Base-by-base conservation (phyloP, 1,139 yeast species). In the Yamadazyma triangularis region DNA sequence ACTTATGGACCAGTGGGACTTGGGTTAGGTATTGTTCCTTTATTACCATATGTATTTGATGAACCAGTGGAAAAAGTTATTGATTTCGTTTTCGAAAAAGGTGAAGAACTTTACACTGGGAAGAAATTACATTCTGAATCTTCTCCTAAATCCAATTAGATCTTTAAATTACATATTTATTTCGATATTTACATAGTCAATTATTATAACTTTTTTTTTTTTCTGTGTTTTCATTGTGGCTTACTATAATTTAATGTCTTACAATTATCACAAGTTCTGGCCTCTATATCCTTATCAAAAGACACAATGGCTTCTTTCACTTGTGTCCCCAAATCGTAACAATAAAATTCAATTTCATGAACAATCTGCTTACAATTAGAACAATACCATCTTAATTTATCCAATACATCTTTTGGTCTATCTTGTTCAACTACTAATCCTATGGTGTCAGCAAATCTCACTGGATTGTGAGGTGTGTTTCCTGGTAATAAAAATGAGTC, bases 381-480 rank as follows among this genome's bases (percentile, higher is more conserved):
- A 48, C 96, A 89, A 55, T 88, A 89, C 96, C 96, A 88, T 48
- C 96, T 70, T 41, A 85, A 64, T 40, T 73, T 71, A 51, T 86
- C 95, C 36, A 73, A 67, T 23, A 73, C 62, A 2, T 74, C 85
- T 33, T 63, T 61, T 0, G 95, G 95, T 42, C 96, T 70, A 50
- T 87, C 95, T 56, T 88, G 96, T 50, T 89, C 97, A n/a, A 89
- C 85, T 5, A 89, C 97, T 29, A 89, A 64, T 0, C 97, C 97
- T 19, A 89, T 79, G 0, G 96, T 87, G 47, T 88, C 65, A 8
- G 80, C 83, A 53, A 76, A 89, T 44, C 97, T 67, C 12, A 86
- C 91, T 1, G 97, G 96, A 45, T 82, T 85, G 53, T 89, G 96
- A 1, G 97, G 97, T 3, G 75, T 72, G 51, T 86, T 85, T 1